Evolutionary conservation across 495 filamentous ascomycete species (phyloP).

Genomic region (Xylaria palmicola): DNA sequence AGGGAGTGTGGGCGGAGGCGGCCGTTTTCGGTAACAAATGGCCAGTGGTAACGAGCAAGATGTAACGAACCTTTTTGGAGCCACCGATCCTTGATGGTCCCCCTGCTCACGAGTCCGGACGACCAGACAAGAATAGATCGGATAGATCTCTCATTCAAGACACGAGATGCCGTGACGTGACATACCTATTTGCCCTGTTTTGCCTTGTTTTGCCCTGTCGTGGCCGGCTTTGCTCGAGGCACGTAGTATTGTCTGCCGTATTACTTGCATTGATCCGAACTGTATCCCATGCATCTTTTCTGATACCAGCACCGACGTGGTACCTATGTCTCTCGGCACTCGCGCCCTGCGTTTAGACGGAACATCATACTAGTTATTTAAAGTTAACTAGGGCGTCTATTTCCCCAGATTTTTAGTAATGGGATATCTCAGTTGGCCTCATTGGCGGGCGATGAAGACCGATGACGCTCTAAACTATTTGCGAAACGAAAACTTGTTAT

Average conservation of each 20-base stretch:
- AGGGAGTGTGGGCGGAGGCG: slow-evolving; percentile 11
- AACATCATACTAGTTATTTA: neutral
- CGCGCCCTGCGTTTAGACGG: neutral
- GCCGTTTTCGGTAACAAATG: slow-evolving; percentile 8
- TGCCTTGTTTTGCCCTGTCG: neutral
- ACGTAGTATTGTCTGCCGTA: neutral
- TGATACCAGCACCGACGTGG: neutral
- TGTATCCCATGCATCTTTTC: no score
- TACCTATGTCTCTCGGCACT: neutral
- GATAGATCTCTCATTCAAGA: neutral
- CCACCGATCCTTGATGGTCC: neutral
- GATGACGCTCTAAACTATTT: neutral
- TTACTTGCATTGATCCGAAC: no score
- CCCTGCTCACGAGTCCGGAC: neutral
- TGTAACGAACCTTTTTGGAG: slow-evolving; percentile 11
- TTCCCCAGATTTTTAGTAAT: slow-evolving; percentile 17
- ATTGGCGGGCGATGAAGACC: neutral
- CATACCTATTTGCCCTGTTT: neutral
- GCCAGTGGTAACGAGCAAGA: neutral
- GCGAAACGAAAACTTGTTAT: neutral
- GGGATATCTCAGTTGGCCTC: neutral
- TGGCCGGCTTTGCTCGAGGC: neutral
- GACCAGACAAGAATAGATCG: slow-evolving; percentile 2
- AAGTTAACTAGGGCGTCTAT: slow-evolving; percentile 1
- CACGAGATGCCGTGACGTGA: slow-evolving; percentile 7